These are phyloP conservation scores for Digitaria exilis DNA, from an alignment of 202 grass and related monocot species.

Conservation along the genomic window DNA sequence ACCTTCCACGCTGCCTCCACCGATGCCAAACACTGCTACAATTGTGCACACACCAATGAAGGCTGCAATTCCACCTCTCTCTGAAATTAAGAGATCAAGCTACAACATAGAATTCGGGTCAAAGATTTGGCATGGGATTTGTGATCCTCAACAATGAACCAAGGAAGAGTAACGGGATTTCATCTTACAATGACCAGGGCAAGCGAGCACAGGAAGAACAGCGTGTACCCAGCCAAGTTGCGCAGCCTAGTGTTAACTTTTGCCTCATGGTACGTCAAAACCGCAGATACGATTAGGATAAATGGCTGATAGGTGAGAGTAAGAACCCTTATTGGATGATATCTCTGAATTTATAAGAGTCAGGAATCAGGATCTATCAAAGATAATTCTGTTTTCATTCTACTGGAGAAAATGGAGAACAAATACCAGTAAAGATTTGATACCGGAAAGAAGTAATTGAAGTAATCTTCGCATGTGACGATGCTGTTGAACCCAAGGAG, in stretches of 20 bases:
- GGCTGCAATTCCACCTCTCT: slow-evolving; percentile 57
- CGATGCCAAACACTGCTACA: slow-evolving; percentile 54
- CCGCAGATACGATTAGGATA: slow-evolving; percentile 46
- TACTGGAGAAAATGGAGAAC: slow-evolving; percentile 12
- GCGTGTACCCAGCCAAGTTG: slow-evolving; percentile 61
- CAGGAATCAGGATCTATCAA: no score
- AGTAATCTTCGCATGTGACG: slow-evolving; percentile 79
- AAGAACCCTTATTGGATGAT: slow-evolving; percentile 66
- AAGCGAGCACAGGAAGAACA: slow-evolving; percentile 76
- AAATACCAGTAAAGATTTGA: background rate
- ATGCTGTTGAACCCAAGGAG: slow-evolving; percentile 55
- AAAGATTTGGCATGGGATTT: background rate
- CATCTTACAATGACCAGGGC: slow-evolving; percentile 55
- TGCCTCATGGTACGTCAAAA: slow-evolving; percentile 67
- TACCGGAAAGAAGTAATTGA: slow-evolving; percentile 64
- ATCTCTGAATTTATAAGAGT: slow-evolving; percentile 45
- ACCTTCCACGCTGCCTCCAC: slow-evolving; percentile 67
- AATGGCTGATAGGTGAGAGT: slow-evolving; percentile 79
- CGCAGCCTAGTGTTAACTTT: slow-evolving; percentile 66
- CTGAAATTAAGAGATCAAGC: slow-evolving; percentile 68
- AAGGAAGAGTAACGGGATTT: no score
- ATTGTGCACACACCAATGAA: slow-evolving; percentile 59
- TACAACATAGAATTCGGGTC: slow-evolving; percentile 15
- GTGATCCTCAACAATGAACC: no score
- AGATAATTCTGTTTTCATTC: background rate